A percentile compares a stretch with the other conserved stretches of the same genome.
Evolutionary conservation across 164 flowering plant genomes (phyloP).

Genomic region (Kalanchoe fedtschenkoi): DNA sequence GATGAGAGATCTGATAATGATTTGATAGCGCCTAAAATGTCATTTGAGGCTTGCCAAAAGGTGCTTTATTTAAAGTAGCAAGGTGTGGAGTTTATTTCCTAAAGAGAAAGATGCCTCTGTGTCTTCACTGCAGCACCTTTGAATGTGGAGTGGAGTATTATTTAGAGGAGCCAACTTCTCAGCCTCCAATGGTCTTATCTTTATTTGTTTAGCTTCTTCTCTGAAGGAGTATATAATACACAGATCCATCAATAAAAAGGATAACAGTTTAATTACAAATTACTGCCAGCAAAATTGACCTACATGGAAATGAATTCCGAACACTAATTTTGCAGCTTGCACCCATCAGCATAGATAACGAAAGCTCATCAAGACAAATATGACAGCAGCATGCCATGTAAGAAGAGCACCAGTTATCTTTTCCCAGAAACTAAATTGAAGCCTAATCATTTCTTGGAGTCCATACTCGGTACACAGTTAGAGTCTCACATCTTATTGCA

Average conservation of each 20-base stretch:
- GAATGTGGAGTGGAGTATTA: constrained; percentile 32
- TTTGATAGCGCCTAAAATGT: not conserved
- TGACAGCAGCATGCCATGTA: not conserved
- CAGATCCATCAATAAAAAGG: not conserved
- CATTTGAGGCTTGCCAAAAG: no score
- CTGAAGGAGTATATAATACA: constrained; percentile 23
- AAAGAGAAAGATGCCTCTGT: not conserved
- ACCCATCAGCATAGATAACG: not conserved
- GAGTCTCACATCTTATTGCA: no score
- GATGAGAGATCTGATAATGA: not conserved
- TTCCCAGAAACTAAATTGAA: no score
- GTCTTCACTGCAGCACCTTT: constrained; percentile 24
- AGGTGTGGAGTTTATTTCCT: not conserved
- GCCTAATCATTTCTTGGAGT: no score
- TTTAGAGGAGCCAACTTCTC: constrained; percentile 12
- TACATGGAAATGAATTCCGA: not conserved
- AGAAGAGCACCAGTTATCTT: no score
- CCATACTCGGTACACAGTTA: no score
- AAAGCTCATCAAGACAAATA: not conserved
- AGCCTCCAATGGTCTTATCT: constrained; percentile 12
- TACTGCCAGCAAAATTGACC: not conserved
- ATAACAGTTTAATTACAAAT: not conserved
- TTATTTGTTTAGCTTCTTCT: constrained; percentile 62
- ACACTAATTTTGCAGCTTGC: not conserved
- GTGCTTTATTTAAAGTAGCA: no score